These are phyloP conservation scores for Iris pallida DNA, from an alignment of 116 monocot species.

Conservation along the genomic window DNA sequence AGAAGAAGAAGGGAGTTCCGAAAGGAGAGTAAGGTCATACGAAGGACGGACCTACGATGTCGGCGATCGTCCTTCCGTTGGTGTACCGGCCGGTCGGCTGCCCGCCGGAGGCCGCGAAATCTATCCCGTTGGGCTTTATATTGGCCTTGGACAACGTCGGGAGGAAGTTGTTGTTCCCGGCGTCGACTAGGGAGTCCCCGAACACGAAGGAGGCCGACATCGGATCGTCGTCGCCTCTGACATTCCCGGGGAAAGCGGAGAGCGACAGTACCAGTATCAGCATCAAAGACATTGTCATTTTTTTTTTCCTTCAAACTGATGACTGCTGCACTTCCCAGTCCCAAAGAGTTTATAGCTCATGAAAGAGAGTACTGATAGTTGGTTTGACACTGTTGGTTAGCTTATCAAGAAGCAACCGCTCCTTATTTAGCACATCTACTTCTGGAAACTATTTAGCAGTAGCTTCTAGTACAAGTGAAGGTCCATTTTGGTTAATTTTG, in stretches of 20 bases:
- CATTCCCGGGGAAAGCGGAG: not conserved
- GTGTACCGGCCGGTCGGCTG: constrained; percentile 64
- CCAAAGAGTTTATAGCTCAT: not conserved
- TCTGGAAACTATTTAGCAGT: too few species aligned
- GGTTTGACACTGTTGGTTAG: too few species aligned
- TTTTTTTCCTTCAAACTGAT: not conserved
- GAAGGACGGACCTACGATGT: constrained; percentile 42
- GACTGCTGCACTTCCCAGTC: not conserved
- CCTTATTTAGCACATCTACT: too few species aligned
- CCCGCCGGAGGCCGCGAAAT: constrained; percentile 54
- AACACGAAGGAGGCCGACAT: constrained; percentile 40
- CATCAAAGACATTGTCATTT: not conserved
- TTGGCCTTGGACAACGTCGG: constrained; percentile 52
- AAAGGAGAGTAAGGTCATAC: not conserved
- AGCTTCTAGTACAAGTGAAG: too few species aligned
- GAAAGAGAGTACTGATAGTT: not conserved
- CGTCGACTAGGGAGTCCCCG: constrained; percentile 57
- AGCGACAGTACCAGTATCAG: not conserved
- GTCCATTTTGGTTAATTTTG: too few species aligned
- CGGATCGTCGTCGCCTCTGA: not conserved
- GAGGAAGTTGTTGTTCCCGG: constrained; percentile 59
- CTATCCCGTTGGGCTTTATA: constrained; percentile 61
- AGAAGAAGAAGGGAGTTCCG: too few species aligned
- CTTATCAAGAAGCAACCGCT: too few species aligned
- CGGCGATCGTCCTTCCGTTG: constrained; percentile 69